Conservation (phyloP, 148 eudicot genomes). For the Chenopodium formosanum region DNA sequence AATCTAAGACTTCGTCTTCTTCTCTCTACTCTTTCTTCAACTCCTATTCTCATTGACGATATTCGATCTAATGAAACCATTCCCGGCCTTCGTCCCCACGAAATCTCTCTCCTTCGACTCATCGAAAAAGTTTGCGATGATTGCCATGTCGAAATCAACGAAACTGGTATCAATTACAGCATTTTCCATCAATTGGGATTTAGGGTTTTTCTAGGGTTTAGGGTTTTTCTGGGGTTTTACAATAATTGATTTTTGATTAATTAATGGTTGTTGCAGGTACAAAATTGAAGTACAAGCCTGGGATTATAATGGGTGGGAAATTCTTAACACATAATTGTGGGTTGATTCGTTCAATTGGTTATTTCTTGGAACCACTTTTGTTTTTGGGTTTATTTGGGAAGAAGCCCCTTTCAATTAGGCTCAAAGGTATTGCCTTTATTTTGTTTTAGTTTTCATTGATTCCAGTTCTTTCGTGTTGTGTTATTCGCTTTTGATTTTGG, state of each 20-base stretch:
- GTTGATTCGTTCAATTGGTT: conserved; percentile 65
- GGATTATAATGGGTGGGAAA: conserved; percentile 77
- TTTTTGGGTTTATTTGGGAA: conserved; percentile 82
- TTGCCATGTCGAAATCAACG: conserved; percentile 68
- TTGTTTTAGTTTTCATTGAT: background rate
- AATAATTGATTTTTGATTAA: background rate
- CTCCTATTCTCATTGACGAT: conserved; percentile 64
- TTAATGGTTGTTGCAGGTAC: conserved; percentile 49
- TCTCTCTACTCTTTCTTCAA: conserved; percentile 68
- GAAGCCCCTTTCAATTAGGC: conserved; percentile 70
- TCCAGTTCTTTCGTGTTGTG: background rate
- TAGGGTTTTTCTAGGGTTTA: conserved; percentile 19
- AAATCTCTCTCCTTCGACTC: conserved; percentile 71
- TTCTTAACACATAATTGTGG: conserved; percentile 75
- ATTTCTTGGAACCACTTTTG: conserved; percentile 74
- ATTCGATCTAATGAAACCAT: conserved; percentile 61
- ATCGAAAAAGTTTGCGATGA: conserved; percentile 68
- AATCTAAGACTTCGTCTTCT: conserved; percentile 61
- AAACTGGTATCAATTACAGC: conserved; percentile 54
- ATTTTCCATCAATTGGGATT: background rate
- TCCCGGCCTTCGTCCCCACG: conserved; percentile 80
- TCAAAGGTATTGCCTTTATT: conserved; percentile 52
- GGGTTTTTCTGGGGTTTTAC: conserved; percentile 1
- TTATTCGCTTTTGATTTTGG: background rate
- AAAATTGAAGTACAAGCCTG: conserved; percentile 87